A percentile compares a stretch with the other conserved stretches of the same genome.
Conservation (phyloP, 1,284 basidiomycete genomes). For the Leccinum cinnamomeum region DNA sequence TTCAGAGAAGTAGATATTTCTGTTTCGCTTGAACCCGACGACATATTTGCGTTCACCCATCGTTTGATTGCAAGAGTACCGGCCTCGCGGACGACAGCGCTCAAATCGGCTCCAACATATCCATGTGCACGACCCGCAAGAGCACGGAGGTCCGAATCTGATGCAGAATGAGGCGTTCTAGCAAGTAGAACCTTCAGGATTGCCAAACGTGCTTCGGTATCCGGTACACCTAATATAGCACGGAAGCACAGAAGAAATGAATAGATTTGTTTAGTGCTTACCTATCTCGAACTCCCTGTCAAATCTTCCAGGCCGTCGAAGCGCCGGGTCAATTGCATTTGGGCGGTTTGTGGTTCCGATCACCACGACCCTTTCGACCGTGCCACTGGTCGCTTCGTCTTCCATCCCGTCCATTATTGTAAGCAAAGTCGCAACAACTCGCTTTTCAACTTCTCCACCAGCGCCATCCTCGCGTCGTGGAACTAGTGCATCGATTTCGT, state of each 20-base stretch:
- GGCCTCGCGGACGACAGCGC: conserved; percentile 90
- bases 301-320: conserved; percentile 92
- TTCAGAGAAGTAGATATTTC: conserved; percentile 37
- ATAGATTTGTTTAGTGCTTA: conserved; percentile 30
- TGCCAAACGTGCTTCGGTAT: conserved; percentile 75
- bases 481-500: conserved; percentile 95
- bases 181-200: conserved; percentile 84
- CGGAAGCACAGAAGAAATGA: conserved; percentile 3
- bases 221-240: conserved; percentile 73
- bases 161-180: conserved; percentile 78
- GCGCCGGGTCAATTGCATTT: conserved; percentile 95
- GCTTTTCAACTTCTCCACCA: conserved; percentile 92
- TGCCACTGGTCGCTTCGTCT: conserved; percentile 45
- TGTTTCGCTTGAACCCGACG: conserved; percentile 7
- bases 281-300: conserved; percentile 98
- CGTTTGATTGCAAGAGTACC: conserved; percentile 91
- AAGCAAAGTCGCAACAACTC: conserved; percentile 93
- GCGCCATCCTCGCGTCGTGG: conserved; percentile 86
- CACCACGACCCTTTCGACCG: conserved; percentile 74
- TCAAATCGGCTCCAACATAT: conserved; percentile 96
- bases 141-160: conserved; percentile 56
- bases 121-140: conserved; percentile 88
- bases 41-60: conserved; percentile 49
- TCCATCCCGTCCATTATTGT: conserved; percentile 96
- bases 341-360: conserved; percentile 98